Conservation (phyloP, 2,329 filamentous ascomycete species). For the Alternaria ethzedia region DNA sequence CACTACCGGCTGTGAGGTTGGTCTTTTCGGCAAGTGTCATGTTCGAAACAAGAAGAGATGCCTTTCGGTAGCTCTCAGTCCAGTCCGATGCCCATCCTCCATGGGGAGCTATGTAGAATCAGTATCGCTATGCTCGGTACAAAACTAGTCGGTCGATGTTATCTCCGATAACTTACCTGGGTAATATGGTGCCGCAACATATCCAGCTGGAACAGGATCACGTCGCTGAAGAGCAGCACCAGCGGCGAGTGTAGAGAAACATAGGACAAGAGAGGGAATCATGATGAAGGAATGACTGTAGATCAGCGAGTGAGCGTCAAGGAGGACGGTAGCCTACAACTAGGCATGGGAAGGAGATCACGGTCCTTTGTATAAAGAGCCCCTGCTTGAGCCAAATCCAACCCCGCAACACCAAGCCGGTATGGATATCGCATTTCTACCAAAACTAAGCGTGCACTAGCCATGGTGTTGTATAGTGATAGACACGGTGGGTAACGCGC, state of each 20-base stretch:
- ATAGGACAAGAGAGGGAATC: conserved; percentile 29
- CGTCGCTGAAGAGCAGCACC: conserved; percentile 40
- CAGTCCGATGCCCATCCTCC: conserved; percentile 75
- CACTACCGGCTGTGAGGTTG: conserved; percentile 75
- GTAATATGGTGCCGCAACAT: conserved; percentile 66
- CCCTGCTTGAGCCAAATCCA: background rate
- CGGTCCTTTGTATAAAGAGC: conserved; percentile 8
- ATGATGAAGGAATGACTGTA: conserved; percentile 23
- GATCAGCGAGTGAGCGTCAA: conserved; percentile 2
- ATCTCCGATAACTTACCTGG: conserved; percentile 50
- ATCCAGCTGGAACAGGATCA: conserved; percentile 41
- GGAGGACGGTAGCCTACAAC: conserved; percentile 3
- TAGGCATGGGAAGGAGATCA: background rate
- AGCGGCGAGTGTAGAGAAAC: conserved; percentile 25
- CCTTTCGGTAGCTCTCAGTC: conserved; percentile 73
- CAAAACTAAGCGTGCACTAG: conserved; percentile 13
- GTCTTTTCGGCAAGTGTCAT: conserved; percentile 85
- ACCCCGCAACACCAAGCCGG: conserved; percentile 15
- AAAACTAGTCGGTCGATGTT: background rate
- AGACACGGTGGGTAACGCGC: background rate
- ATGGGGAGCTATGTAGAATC: conserved; percentile 58
- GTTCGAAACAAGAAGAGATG: conserved; percentile 69
- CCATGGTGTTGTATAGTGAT: conserved; percentile 10
- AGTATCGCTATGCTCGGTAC: background rate
- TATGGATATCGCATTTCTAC: background rate